A percentile compares a stretch with the other conserved stretches of the same genome.
Evolutionary conservation across 345 rosid species (phyloP).

Genomic region (Eucalyptus marginata): DNA sequence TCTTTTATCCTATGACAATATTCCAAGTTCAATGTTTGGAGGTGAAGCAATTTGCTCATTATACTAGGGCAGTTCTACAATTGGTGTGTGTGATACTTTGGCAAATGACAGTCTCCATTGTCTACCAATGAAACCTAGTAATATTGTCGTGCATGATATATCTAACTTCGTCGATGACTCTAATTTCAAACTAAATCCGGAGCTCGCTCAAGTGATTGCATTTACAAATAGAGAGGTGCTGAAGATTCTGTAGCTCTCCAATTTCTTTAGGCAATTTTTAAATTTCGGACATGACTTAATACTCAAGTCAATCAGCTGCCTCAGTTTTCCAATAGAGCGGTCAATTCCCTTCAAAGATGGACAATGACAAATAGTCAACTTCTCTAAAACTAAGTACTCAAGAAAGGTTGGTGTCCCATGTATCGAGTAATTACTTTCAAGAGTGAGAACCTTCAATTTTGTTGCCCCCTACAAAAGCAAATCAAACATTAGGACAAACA

Average conservation of each 20-base stretch:
- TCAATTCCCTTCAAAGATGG: neutral
- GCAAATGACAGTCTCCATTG: accelerated
- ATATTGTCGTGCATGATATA: neutral
- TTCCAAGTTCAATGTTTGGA: neutral
- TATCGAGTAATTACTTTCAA: accelerated
- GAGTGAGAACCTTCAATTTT: neutral
- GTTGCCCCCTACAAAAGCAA: neutral
- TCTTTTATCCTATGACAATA: neutral
- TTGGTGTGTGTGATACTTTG: neutral
- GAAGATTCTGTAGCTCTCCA: neutral
- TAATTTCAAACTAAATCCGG: accelerated
- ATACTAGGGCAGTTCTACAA: accelerated
- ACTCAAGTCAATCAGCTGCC: neutral
- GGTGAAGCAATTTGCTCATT: neutral
- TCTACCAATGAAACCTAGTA: neutral
- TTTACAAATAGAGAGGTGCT: accelerated
- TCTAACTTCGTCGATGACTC: accelerated
- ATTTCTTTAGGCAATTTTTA: neutral
- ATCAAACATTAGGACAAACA: neutral
- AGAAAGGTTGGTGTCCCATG: neutral
- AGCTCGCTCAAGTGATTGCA: accelerated
- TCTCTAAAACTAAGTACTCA: neutral
- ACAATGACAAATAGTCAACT: neutral
- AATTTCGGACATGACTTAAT: accelerated
- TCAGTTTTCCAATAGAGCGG: neutral